Evolutionary conservation across 2,329 filamentous ascomycete species (phyloP).

Genomic region (Ophiostoma sp.): DNA sequence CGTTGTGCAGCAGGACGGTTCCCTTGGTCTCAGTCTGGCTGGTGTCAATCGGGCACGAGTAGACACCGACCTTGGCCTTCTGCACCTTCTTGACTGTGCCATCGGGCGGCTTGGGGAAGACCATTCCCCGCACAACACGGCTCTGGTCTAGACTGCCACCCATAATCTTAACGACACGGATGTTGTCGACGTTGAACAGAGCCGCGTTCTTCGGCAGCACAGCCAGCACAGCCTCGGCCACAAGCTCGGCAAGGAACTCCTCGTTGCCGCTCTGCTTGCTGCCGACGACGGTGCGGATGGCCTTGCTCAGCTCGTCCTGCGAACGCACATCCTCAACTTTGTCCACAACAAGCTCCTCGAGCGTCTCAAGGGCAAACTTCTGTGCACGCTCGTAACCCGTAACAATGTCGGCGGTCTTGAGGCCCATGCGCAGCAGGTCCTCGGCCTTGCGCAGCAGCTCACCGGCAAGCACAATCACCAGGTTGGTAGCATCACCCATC

Average conservation of each 20-base stretch:
- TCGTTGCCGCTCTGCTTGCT: conserved; percentile 96
- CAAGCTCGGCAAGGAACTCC: conserved; percentile 77
- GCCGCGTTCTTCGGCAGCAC: conserved; percentile 91
- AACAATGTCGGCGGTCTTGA: conserved; percentile 98
- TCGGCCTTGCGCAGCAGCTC: conserved; percentile 96
- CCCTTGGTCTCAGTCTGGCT: conserved; percentile 98
- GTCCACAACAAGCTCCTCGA: conserved; percentile 88
- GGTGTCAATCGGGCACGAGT: conserved; percentile 90
- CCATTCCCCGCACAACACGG: conserved; percentile 94
- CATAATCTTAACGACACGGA: conserved; percentile 99
- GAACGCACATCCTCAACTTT: conserved; percentile 79
- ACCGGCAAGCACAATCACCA: conserved; percentile 92
- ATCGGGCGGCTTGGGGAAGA: conserved; percentile 93
- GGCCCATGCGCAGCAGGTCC: conserved; percentile 89
- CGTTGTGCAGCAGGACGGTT: conserved; percentile 92
- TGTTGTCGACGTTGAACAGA: conserved; percentile 98
- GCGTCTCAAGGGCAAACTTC: conserved; percentile 72
- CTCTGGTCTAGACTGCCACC: conserved; percentile 92
- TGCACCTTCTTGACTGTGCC: conserved; percentile 82
- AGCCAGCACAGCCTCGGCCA: conserved; percentile 77
- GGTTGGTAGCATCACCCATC: conserved; percentile 97
- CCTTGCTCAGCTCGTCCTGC: conserved; percentile 83
- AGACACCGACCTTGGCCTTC: conserved; percentile 95
- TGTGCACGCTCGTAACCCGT: conserved; percentile 94
- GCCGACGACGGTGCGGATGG: conserved; percentile 87